A percentile compares a stretch with the other conserved stretches of the same genome.
Conservation (phyloP, 2,329 filamentous ascomycete species). For the Aspergillus flavus region DNA sequence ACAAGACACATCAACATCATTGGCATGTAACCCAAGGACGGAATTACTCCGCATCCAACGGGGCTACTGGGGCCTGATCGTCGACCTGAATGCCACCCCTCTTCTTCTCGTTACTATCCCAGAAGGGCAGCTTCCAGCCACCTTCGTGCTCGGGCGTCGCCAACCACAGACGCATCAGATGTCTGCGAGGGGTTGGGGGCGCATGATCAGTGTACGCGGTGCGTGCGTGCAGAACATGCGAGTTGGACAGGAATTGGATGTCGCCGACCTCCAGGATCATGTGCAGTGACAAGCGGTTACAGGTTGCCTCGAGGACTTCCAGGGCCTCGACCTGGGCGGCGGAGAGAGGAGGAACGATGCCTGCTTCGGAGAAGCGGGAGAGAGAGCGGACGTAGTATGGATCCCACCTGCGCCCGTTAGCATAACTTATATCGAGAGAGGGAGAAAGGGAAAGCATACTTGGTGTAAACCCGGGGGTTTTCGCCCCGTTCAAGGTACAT, state of each 20-base stretch:
- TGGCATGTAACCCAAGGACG: background rate
- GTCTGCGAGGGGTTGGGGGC: slow-evolving; percentile 69
- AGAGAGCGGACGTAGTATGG: slow-evolving; percentile 84
- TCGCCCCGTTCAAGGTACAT: slow-evolving; percentile 74
- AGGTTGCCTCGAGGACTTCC: slow-evolving; percentile 73
- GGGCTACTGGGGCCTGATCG: slow-evolving; percentile 72
- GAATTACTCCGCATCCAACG: slow-evolving; percentile 73
- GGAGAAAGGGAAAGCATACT: slow-evolving; percentile 47
- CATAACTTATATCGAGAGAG: background rate
- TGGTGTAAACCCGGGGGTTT: slow-evolving; percentile 71
- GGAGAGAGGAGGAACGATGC: slow-evolving; percentile 73
- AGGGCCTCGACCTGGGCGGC: slow-evolving; percentile 69
- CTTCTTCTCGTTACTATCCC: slow-evolving; percentile 81
- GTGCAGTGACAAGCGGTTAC: slow-evolving; percentile 72
- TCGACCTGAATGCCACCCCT: slow-evolving; percentile 86
- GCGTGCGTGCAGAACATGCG: slow-evolving; percentile 77
- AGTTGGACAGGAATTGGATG: slow-evolving; percentile 83
- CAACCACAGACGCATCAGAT: slow-evolving; percentile 83
- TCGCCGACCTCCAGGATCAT: slow-evolving; percentile 87
- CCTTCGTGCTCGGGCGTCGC: slow-evolving; percentile 79
- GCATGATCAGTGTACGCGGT: slow-evolving; percentile 76
- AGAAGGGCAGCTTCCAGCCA: slow-evolving; percentile 82
- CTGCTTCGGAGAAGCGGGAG: slow-evolving; percentile 70
- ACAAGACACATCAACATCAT: slow-evolving; percentile 1
- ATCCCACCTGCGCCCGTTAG: slow-evolving; percentile 61